Base-by-base conservation (phyloP, 208 protist species). In the Trypanosoma boissoni region DNA sequence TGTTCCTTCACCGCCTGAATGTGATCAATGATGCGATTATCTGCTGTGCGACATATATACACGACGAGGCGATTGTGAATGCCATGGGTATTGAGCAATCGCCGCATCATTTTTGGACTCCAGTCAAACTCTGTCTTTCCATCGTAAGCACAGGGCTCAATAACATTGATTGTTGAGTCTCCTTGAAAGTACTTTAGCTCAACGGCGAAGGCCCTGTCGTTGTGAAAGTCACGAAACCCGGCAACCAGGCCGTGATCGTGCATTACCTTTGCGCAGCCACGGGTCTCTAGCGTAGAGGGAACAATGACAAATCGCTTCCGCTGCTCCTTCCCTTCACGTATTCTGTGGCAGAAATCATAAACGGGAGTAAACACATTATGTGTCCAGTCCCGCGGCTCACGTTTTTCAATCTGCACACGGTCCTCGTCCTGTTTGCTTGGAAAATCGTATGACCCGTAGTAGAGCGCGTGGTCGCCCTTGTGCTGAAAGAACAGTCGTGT, bases 141-240 rank as follows among this genome's bases (percentile, higher is more conserved):
- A 50, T 94, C 86, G 67, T 88, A 92, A 32, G 75, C 78, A 64
- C 86, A 89, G 9, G 90, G 84, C 71, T 92, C 86, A 72, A 96
- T 91, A 39, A 92, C 74, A 46, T 88, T 86, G 62, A 96, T 86
- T 3, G 86, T 92, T 12, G 85, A 78, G 27, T 90, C 84, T 36
- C 83, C 87, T 62, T 94, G 86, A 54, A 94, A 96, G 70, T 96
- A 96, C 64, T 96, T 96, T 29, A 96, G 61, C 74, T 96, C 90
- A 42, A 96, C 83, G 1, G 84, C 90, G 52, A 96, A 96, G 52
- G 90, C 90, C 21, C 86, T 83, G 57, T 93, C 84, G 62, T 96
- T 96, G 73, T 92, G 84, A 66, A 96, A 96, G 64, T 96, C 90
- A 24, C 90, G 86, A 64, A 96, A 94, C 31, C 90, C 90, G 9